Conservation (phyloP, 495 filamentous ascomycete species). For the Annulohypoxylon nitens region DNA sequence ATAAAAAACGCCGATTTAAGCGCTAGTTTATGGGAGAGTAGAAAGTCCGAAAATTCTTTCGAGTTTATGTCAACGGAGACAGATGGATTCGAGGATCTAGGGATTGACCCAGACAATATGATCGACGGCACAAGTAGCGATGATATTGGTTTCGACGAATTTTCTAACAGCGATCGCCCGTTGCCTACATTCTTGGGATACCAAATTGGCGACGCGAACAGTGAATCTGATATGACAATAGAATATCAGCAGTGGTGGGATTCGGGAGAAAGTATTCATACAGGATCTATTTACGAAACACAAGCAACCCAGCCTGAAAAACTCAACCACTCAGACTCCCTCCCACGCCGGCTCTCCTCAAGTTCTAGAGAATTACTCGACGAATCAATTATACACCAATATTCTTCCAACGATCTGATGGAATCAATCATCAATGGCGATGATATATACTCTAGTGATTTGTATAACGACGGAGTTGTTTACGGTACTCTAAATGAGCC, state of each 20-base stretch:
- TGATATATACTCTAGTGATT: conserved; percentile 2
- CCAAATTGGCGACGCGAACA: not conserved
- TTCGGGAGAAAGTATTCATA: not conserved
- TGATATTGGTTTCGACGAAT: not conserved
- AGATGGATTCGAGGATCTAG: conserved; percentile 11
- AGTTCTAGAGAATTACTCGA: not conserved
- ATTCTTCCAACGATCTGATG: not conserved
- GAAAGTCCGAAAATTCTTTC: not conserved
- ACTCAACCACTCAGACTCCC: not conserved
- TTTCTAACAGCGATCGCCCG: not conserved
- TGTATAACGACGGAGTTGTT: not conserved
- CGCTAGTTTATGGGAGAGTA: not conserved
- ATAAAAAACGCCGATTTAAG: conserved; percentile 14
- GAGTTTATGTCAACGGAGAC: not conserved
- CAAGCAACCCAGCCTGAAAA: not conserved
- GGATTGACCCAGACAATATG: not conserved
- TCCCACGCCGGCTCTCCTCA: not conserved
- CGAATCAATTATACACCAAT: conserved; percentile 4
- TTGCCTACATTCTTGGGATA: not conserved
- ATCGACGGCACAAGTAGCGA: not conserved
- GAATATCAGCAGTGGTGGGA: conserved; percentile 13
- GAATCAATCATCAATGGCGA: conserved; percentile 3
- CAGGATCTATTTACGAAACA: not conserved
- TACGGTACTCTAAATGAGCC: not conserved
- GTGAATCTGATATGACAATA: not conserved